Evolutionary conservation across 352 stramenopile genomes (phyloP).

Genomic region (Phytopythium boreale): DNA sequence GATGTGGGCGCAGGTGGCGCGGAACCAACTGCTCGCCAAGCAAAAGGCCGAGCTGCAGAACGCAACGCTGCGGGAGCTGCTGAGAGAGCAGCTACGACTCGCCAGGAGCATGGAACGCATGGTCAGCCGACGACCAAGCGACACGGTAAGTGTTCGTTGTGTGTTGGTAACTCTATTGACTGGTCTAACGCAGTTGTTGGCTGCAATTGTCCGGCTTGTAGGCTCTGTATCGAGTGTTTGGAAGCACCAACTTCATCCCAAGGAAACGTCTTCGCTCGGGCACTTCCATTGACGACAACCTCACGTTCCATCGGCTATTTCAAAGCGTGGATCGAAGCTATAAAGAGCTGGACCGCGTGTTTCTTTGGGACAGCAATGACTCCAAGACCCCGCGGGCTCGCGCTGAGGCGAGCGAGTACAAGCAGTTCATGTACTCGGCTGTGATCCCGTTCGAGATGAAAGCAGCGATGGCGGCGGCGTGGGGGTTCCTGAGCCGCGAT

Average conservation of each 20-base stretch:
- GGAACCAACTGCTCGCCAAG: conserved; percentile 3
- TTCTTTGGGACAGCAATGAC: neutral
- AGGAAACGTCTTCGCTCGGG: neutral
- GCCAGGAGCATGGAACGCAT: conserved; percentile 6
- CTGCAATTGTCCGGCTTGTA: neutral
- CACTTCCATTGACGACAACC: neutral
- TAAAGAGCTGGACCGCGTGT: neutral
- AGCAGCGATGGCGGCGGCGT: conserved; percentile 30
- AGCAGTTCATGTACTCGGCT: conserved; percentile 25
- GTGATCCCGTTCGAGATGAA: conserved; percentile 40
- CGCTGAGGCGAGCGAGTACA: neutral
- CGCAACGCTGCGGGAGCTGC: conserved; percentile 6
- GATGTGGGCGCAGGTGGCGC: conserved; percentile 5
- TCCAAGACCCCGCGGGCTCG: neutral
- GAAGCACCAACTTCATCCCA: neutral
- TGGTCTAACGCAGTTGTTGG: neutral
- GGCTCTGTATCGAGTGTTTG: neutral
- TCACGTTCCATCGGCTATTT: neutral
- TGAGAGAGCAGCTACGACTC: conserved; percentile 1
- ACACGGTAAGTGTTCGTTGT: neutral
- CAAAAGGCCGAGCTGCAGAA: conserved; percentile 8
- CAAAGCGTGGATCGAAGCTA: neutral
- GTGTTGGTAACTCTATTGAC: neutral
- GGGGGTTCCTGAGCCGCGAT: conserved; percentile 28
- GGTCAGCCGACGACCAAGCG: neutral